Conservation (phyloP, 2,329 filamentous ascomycete genomes). For the Xylaria sp. region DNA sequence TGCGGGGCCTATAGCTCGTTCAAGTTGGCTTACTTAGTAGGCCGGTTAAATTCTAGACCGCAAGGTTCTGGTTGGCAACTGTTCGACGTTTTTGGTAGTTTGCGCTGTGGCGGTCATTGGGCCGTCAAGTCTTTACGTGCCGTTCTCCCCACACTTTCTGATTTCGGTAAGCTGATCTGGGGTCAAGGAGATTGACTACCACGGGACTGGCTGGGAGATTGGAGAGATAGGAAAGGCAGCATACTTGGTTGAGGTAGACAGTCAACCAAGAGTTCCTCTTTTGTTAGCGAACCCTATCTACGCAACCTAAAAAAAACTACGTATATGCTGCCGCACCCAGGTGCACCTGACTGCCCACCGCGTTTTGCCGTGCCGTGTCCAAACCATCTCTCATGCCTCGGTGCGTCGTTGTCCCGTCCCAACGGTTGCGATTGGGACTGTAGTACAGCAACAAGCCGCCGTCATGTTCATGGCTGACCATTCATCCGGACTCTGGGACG, state of each 20-base stretch:
- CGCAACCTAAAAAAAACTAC: slow-evolving; percentile 1
- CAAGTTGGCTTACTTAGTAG: not conserved
- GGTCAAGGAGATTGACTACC: slow-evolving; percentile 11
- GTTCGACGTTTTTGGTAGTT: slow-evolving; percentile 14
- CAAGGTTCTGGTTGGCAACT: not conserved
- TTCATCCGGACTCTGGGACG: slow-evolving; percentile 25
- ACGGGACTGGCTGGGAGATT: slow-evolving; percentile 7
- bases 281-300: slow-evolving; percentile 5
- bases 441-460: slow-evolving; percentile 24
- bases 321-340: slow-evolving; percentile 2
- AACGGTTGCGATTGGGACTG: slow-evolving; percentile 27
- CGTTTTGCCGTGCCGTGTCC: slow-evolving; percentile 30
- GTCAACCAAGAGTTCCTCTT: not conserved
- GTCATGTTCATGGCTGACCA: slow-evolving; percentile 18
- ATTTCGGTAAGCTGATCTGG: slow-evolving; percentile 34
- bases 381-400: slow-evolving; percentile 16
- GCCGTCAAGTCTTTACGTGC: slow-evolving; percentile 20
- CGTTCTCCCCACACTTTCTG: slow-evolving; percentile 34
- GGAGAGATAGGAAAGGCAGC: not conserved
- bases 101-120: slow-evolving; percentile 30
- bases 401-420: slow-evolving; percentile 26
- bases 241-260: not conserved
- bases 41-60: not conserved
- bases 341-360: slow-evolving; percentile 15
- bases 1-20: not conserved